Percentiles rank a stretch among this genome's conserved stretches.
Conservation (phyloP, 306 rosid species). For the Vigna mungo region DNA sequence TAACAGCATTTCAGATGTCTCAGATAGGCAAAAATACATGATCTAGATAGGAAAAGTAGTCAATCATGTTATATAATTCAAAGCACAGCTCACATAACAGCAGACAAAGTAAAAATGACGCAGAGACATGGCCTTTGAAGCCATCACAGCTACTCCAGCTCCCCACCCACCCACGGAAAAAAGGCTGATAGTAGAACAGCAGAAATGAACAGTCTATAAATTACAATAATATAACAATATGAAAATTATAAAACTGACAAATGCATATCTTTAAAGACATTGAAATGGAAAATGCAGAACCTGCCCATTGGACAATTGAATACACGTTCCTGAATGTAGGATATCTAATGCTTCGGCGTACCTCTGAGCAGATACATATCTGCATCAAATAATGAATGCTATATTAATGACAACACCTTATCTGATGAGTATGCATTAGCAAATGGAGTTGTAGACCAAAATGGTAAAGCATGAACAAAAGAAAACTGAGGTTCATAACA, state of each 20-base stretch:
- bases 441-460: neutral
- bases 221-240: neutral
- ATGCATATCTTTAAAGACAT: constrained; percentile 32
- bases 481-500: constrained; percentile 27
- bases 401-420: constrained; percentile 41
- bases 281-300: constrained; percentile 49
- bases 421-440: neutral
- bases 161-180: neutral
- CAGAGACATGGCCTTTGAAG: neutral
- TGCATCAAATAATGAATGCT: constrained; percentile 52
- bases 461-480: constrained; percentile 17
- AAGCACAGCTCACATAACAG: constrained; percentile 10
- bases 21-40: constrained; percentile 1
- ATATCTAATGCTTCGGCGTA: constrained; percentile 83
- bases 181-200: neutral
- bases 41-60: constrained; percentile 12
- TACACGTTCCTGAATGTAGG: constrained; percentile 87
- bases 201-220: constrained; percentile 21
- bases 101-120: constrained; percentile 23
- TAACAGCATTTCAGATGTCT: constrained; percentile 17
- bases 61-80: constrained; percentile 37
- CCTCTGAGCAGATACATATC: constrained; percentile 81
- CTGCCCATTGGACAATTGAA: constrained; percentile 81
- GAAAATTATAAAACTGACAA: constrained; percentile 19
- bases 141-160: neutral